Evolutionary conservation across 768 basidiomycete genomes (phyloP).

Genomic region (Suillus brevipes): DNA sequence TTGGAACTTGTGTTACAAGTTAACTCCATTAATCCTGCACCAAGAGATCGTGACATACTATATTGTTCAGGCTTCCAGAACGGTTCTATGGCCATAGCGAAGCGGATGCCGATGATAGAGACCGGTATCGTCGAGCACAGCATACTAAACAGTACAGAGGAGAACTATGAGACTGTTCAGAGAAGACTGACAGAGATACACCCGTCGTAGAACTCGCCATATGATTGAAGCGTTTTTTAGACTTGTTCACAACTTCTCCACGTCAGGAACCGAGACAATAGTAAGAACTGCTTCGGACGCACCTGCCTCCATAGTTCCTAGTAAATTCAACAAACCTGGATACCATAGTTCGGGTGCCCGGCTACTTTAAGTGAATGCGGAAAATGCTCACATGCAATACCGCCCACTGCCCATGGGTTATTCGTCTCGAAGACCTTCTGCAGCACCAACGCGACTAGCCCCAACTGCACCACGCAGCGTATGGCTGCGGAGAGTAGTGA

Average conservation of each 20-base stretch:
- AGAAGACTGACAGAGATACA: background rate
- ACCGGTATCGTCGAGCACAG: constrained; percentile 77
- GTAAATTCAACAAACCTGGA: constrained; percentile 65
- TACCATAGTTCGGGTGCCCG: background rate
- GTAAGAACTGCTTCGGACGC: constrained; percentile 22
- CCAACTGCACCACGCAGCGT: constrained; percentile 78
- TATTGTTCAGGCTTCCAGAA: constrained; percentile 87
- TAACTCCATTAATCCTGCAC: background rate
- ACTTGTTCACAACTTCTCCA: constrained; percentile 70
- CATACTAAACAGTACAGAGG: constrained; percentile 65
- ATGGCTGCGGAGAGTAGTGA: constrained; percentile 69
- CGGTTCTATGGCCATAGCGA: constrained; percentile 72
- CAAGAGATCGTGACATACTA: constrained; percentile 43
- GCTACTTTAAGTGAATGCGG: background rate
- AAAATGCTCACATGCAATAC: constrained; percentile 62
- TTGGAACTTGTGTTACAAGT: constrained; percentile 53
- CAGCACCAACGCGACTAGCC: constrained; percentile 67
- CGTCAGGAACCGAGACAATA: background rate
- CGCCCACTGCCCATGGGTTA: constrained; percentile 71
- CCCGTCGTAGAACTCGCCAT: constrained; percentile 53
- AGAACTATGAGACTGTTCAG: constrained; percentile 45
- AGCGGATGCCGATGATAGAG: constrained; percentile 72
- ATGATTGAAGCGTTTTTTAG: constrained; percentile 64
- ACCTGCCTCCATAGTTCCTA: constrained; percentile 82
- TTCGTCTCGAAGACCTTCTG: constrained; percentile 75